These are phyloP conservation scores for Massospora cicadina DNA, from an alignment of 371 early-diverging fungal species.

Conservation along the genomic window DNA sequence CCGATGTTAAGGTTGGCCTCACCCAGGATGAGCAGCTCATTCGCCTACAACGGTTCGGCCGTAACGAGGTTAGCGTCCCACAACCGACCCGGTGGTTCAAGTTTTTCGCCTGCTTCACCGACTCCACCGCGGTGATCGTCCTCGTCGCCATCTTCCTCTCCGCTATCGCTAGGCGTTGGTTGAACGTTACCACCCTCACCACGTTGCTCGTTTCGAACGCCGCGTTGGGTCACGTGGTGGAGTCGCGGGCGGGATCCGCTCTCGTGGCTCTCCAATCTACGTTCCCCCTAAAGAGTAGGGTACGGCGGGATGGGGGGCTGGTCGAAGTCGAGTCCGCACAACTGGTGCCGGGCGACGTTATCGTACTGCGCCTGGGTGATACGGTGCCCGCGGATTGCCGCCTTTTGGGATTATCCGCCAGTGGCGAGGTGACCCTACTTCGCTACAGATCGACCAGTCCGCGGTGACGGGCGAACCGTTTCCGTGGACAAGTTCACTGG, in stretches of 20 bases:
- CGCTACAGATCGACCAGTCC: slow-evolving; percentile 83
- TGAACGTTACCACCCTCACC: slow-evolving; percentile 57
- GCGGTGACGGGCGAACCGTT: slow-evolving; percentile 85
- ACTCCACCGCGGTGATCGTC: slow-evolving; percentile 75
- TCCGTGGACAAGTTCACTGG: slow-evolving; percentile 68
- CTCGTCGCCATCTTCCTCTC: slow-evolving; percentile 59
- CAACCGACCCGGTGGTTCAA: slow-evolving; percentile 69
- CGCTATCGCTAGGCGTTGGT: slow-evolving; percentile 52
- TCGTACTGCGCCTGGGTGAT: slow-evolving; percentile 80
- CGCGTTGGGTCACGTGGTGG: slow-evolving; percentile 73
- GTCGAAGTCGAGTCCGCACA: slow-evolving; percentile 60
- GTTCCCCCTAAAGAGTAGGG: slow-evolving; percentile 48
- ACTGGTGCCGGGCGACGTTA: slow-evolving; percentile 75
- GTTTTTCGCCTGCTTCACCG: slow-evolving; percentile 74
- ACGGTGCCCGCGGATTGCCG: slow-evolving; percentile 86
- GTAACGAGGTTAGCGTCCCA: slow-evolving; percentile 58
- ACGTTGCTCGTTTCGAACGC: slow-evolving; percentile 74
- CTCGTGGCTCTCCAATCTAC: slow-evolving; percentile 69
- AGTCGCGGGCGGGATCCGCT: slow-evolving; percentile 78
- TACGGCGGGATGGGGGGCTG: slow-evolving; percentile 60
- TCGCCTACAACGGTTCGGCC: slow-evolving; percentile 43
- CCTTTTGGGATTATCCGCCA: slow-evolving; percentile 65
- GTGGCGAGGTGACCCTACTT: slow-evolving; percentile 56
- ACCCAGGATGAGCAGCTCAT: slow-evolving; percentile 31
- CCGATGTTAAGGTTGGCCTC: slow-evolving; percentile 43